Percentiles rank a stretch among this genome's conserved stretches.
Conservation (phyloP, 306 rosid species). For the Lathyrus tuberosus region DNA sequence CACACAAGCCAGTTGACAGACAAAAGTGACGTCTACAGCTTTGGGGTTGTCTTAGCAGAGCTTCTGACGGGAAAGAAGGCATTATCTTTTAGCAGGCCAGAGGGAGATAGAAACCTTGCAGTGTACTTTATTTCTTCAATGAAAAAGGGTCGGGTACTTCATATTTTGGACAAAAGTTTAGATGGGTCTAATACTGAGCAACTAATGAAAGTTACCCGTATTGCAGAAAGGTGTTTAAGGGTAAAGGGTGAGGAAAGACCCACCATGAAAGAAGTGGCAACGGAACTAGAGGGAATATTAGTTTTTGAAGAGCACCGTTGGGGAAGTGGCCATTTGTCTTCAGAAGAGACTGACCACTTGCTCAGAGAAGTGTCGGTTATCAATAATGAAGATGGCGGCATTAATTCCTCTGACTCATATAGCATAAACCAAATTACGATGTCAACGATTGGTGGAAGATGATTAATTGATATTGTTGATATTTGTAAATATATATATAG, state of each 20-base stretch:
- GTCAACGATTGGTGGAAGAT: not conserved
- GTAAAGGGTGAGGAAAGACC: not conserved
- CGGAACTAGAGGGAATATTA: not conserved
- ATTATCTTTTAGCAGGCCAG: not conserved
- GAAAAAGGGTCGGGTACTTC: not conserved
- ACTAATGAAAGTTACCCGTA: no score
- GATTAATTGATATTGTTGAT: no score
- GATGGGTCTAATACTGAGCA: not conserved
- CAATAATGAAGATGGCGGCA: not conserved
- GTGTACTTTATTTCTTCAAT: not conserved
- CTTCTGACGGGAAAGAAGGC: not conserved
- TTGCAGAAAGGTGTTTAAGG: not conserved
- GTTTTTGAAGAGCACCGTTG: not conserved
- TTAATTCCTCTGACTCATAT: not conserved
- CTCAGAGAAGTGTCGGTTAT: not conserved
- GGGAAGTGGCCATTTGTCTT: not conserved
- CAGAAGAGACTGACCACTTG: not conserved
- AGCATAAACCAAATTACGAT: not conserved
- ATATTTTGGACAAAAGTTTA: not conserved
- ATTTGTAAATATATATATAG: no score
- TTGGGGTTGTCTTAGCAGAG: not conserved
- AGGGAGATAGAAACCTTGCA: not conserved
- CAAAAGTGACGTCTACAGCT: not conserved
- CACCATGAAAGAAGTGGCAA: not conserved
- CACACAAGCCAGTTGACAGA: no score